phyloP scores from a whole-genome alignment of 2,329 filamentous ascomycete genomes.

The Sarocladium strictum region DNA sequence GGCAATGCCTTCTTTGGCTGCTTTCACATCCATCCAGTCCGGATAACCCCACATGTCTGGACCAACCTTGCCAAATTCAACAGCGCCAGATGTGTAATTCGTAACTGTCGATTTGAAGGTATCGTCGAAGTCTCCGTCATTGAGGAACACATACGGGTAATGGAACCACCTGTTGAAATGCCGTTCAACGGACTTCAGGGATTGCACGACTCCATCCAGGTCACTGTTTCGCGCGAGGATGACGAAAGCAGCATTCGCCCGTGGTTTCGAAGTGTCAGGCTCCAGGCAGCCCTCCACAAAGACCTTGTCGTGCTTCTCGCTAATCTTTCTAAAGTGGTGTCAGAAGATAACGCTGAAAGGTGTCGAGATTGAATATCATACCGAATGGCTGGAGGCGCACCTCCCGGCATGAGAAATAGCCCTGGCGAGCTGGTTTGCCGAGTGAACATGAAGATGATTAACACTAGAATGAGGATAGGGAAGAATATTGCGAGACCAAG shows the following conservation, averaged over 20 bases:
- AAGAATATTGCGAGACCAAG: conserved; percentile 90
- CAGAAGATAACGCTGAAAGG: neutral
- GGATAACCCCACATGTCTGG: conserved; percentile 92
- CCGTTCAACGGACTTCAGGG: conserved; percentile 93
- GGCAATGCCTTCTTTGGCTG: conserved; percentile 90
- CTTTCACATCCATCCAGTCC: conserved; percentile 90
- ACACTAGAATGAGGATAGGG: conserved; percentile 81
- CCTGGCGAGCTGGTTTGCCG: conserved; percentile 79
- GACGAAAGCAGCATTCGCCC: conserved; percentile 92
- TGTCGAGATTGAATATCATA: conserved; percentile 34
- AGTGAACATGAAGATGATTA: conserved; percentile 86
- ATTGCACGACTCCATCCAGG: conserved; percentile 90
- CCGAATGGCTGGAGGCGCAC: conserved; percentile 85
- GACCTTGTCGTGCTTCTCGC: conserved; percentile 93
- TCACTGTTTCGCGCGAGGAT: conserved; percentile 95
- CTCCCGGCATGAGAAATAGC: conserved; percentile 79
- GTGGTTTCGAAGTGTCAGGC: conserved; percentile 68
- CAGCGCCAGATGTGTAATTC: conserved; percentile 81
- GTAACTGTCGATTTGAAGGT: conserved; percentile 82
- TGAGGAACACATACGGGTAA: conserved; percentile 97
- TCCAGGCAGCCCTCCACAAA: conserved; percentile 88
- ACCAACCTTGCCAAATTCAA: conserved; percentile 93
- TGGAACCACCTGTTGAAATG: conserved; percentile 99
- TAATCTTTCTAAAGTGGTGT: conserved; percentile 68
- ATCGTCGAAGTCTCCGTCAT: conserved; percentile 94